phyloP scores from a whole-genome alignment of 169 alveolate genomes.

The Plasmodium knowlesi region DNA sequence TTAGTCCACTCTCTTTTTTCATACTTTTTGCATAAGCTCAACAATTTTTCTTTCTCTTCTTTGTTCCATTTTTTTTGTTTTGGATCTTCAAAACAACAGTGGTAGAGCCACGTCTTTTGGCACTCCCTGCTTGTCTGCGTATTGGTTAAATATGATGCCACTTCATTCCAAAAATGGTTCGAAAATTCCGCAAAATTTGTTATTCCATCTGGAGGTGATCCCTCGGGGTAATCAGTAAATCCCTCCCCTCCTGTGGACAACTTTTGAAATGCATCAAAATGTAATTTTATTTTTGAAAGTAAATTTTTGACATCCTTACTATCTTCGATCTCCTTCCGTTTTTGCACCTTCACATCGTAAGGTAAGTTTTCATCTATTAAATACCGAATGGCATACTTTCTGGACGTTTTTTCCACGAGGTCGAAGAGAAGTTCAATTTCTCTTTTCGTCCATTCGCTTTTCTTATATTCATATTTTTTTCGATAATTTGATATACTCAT shows the following conservation, averaged over 20 bases:
- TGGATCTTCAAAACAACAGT: slow-evolving; percentile 65
- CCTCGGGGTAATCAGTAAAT: background rate
- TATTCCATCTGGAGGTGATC: background rate
- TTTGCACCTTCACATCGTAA: slow-evolving; percentile 12
- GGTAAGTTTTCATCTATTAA: slow-evolving; percentile 37
- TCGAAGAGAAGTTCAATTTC: slow-evolving; percentile 22
- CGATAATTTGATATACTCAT: slow-evolving; percentile 33
- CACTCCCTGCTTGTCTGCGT: slow-evolving; percentile 24
- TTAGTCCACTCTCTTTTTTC: slow-evolving; percentile 31
- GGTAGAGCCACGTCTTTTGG: slow-evolving; percentile 63
- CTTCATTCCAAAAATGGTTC: slow-evolving; percentile 35
- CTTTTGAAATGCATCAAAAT: slow-evolving; percentile 9
- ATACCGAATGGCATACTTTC: slow-evolving; percentile 51
- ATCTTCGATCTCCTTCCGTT: slow-evolving; percentile 23
- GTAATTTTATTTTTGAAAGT: slow-evolving; percentile 20
- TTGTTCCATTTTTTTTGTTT: slow-evolving; percentile 55
- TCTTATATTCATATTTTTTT: slow-evolving; percentile 68
- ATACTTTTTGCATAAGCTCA: slow-evolving; percentile 37
- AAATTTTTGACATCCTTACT: slow-evolving; percentile 18
- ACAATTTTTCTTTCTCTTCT: slow-evolving; percentile 44
- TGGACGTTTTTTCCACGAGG: slow-evolving; percentile 13
- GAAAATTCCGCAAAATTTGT: slow-evolving; percentile 16
- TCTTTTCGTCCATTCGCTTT: slow-evolving; percentile 60
- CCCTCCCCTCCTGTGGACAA: background rate
- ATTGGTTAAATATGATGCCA: slow-evolving; percentile 17